Evolutionary conservation across 345 rosid species (phyloP).

Genomic region (Trapa incisa): DNA sequence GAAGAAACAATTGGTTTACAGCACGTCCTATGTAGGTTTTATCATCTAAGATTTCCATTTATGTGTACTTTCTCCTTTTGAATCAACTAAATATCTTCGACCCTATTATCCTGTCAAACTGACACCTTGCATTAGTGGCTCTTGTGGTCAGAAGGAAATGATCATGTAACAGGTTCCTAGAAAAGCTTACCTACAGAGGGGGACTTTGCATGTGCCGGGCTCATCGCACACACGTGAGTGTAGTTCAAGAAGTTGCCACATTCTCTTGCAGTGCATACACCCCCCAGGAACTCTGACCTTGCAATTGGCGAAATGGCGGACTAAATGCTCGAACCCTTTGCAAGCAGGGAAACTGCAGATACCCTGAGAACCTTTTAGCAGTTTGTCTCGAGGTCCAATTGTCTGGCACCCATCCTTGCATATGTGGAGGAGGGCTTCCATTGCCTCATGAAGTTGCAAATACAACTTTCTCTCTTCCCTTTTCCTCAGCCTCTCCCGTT

Average conservation of each 20-base stretch:
- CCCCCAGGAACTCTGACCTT: conserved; percentile 58
- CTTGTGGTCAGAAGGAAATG: no score
- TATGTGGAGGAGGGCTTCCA: conserved; percentile 86
- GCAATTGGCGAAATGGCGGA: conserved; percentile 71
- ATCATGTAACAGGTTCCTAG: background rate
- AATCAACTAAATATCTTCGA: no score
- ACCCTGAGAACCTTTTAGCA: conserved; percentile 36
- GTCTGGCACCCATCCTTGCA: conserved; percentile 80
- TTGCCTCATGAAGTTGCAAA: conserved; percentile 57
- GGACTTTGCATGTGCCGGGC: conserved; percentile 70
- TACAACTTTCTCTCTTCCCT: conserved; percentile 53
- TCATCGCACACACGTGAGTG: conserved; percentile 69
- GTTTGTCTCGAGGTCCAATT: conserved; percentile 68
- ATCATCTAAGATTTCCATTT: no score
- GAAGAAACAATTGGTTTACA: no score
- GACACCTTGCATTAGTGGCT: no score
- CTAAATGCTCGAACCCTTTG: conserved; percentile 62
- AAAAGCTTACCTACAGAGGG: conserved; percentile 59
- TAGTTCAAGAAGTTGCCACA: conserved; percentile 90
- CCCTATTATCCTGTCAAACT: no score
- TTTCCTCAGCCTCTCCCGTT: conserved; percentile 43
- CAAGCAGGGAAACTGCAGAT: conserved; percentile 67
- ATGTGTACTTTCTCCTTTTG: no score
- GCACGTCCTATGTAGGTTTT: no score
- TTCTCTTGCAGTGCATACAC: conserved; percentile 65